Evolutionary conservation across 192 early-diverging fungal genomes (phyloP).

Genomic region (Coemansia sp.): DNA sequence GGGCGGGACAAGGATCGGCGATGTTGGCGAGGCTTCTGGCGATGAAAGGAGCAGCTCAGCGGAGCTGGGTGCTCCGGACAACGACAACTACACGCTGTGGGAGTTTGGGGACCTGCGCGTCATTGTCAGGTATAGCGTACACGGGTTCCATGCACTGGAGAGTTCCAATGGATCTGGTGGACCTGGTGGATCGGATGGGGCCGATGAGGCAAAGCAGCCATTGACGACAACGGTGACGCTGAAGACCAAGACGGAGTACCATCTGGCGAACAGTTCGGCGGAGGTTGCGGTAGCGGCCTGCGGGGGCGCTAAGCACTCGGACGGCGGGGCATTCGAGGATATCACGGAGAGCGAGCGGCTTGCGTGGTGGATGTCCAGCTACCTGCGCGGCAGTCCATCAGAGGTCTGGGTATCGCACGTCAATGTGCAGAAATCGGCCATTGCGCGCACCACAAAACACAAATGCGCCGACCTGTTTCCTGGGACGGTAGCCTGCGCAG

Average conservation of each 20-base stretch:
- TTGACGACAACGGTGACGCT: conserved; percentile 30
- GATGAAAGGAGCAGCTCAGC: not conserved
- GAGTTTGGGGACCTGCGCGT: conserved; percentile 41
- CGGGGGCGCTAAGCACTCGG: not conserved
- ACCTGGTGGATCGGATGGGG: not conserved
- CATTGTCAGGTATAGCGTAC: conserved; percentile 39
- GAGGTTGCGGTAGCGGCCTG: conserved; percentile 13
- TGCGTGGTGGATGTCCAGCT: conserved; percentile 46
- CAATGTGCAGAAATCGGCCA: not conserved
- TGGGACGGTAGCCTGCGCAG: not conserved
- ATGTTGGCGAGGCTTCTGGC: not conserved
- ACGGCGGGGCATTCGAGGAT: conserved; percentile 25
- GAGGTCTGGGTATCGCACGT: conserved; percentile 50
- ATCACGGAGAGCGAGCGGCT: conserved; percentile 34
- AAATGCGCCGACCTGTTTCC: conserved; percentile 22
- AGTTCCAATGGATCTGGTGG: not conserved
- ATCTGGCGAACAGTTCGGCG: conserved; percentile 1
- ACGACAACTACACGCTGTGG: conserved; percentile 51
- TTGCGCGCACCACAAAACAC: conserved; percentile 14
- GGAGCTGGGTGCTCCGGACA: not conserved
- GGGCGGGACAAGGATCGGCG: conserved; percentile 13
- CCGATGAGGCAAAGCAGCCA: not conserved
- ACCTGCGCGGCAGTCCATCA: conserved; percentile 45
- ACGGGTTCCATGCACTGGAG: conserved; percentile 26
- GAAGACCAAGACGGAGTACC: conserved; percentile 39